A percentile compares a stretch with the other conserved stretches of the same genome.
Conservation (phyloP, 495 filamentous ascomycete species). For the Oidiodendron maius region DNA sequence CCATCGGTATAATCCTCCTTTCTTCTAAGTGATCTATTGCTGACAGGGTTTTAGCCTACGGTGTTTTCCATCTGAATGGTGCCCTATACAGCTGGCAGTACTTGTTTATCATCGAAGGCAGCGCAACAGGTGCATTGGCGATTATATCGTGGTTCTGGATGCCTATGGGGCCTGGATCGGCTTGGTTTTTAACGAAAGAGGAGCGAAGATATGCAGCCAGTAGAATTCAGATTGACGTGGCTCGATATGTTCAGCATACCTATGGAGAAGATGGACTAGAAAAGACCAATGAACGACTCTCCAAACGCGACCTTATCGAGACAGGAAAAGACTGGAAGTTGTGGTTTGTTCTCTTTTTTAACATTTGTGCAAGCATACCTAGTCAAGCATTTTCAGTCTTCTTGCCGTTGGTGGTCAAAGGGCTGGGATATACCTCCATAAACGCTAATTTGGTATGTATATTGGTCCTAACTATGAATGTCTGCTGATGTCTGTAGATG, state of each 20-base stretch:
- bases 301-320: slow-evolving; percentile 38
- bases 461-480: neutral
- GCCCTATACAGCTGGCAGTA: slow-evolving; percentile 46
- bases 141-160: slow-evolving; percentile 44
- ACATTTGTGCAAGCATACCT: slow-evolving; percentile 49
- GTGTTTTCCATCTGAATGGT: slow-evolving; percentile 23
- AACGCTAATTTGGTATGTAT: slow-evolving; percentile 37
- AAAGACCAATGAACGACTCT: slow-evolving; percentile 25
- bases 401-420: slow-evolving; percentile 44
- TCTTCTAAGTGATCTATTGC: neutral
- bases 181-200: slow-evolving; percentile 47
- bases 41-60: slow-evolving; percentile 19
- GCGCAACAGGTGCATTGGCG: slow-evolving; percentile 40
- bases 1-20: slow-evolving; percentile 19
- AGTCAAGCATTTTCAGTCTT: slow-evolving; percentile 49
- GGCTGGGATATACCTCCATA: slow-evolving; percentile 36
- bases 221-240: slow-evolving; percentile 26
- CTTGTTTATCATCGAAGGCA: slow-evolving; percentile 52
- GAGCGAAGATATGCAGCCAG: slow-evolving; percentile 40
- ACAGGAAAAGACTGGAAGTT: slow-evolving; percentile 46
- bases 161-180: slow-evolving; percentile 38
- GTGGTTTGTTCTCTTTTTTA: slow-evolving; percentile 42
- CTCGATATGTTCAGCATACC: slow-evolving; percentile 14
- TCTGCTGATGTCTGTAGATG: slow-evolving; percentile 26
- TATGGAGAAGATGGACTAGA: slow-evolving; percentile 17